A percentile compares a stretch with the other conserved stretches of the same genome.
Conservation (phyloP, 2,329 filamentous ascomycete species). For the Zymoseptoria passerinii region DNA sequence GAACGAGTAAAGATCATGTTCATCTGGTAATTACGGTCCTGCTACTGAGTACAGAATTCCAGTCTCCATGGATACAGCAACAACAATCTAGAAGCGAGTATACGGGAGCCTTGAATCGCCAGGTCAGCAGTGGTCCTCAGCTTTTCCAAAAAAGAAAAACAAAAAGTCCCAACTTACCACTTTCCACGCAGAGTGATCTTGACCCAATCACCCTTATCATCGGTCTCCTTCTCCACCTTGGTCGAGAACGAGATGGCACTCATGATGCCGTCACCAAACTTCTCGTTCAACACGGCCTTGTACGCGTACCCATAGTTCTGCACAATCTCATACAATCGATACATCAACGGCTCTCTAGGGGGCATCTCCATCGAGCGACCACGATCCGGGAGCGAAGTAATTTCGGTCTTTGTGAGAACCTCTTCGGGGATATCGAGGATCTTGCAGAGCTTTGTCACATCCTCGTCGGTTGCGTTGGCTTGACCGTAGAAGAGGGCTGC, state of each 20-base stretch:
- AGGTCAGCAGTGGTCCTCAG: constrained; percentile 1
- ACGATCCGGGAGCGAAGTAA: constrained; percentile 70
- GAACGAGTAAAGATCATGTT: no score
- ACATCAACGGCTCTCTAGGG: constrained; percentile 77
- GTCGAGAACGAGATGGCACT: constrained; percentile 87
- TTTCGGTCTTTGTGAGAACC: constrained; percentile 48
- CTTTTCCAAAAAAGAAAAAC: no score
- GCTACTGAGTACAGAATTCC: neutral
- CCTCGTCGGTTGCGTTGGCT: constrained; percentile 62
- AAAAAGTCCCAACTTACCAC: constrained; percentile 51
- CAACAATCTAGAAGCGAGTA: constrained; percentile 36
- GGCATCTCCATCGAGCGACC: constrained; percentile 75
- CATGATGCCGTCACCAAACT: constrained; percentile 78
- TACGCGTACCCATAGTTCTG: constrained; percentile 97
- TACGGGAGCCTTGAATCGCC: constrained; percentile 38
- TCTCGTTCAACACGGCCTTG: constrained; percentile 92
- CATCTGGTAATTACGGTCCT: no score
- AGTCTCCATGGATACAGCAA: neutral
- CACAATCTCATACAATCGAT: constrained; percentile 85
- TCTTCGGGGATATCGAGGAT: constrained; percentile 54
- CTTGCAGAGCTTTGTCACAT: constrained; percentile 57
- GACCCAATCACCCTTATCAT: constrained; percentile 76
- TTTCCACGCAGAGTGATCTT: constrained; percentile 77
- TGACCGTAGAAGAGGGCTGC: constrained; percentile 91
- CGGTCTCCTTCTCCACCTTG: constrained; percentile 74